Evolutionary conservation across 1,284 basidiomycete genomes (phyloP).

Genomic region (Sanghuangporus baumii): DNA sequence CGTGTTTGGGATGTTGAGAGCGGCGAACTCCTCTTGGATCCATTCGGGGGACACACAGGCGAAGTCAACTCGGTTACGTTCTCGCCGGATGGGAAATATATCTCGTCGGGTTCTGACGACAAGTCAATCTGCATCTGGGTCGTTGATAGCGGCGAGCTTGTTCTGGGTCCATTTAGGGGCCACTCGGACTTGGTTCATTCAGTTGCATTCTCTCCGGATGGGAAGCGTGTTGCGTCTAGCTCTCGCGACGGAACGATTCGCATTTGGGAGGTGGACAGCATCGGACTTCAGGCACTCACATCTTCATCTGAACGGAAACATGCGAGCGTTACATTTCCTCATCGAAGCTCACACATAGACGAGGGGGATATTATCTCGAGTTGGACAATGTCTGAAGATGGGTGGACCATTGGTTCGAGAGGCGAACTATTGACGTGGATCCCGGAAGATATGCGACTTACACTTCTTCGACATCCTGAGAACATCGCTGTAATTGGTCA

Average conservation of each 20-base stretch:
- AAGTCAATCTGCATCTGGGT: background rate
- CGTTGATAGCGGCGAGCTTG: background rate
- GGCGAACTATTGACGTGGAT: background rate
- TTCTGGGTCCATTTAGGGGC: background rate
- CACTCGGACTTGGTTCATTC: background rate
- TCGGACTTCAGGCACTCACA: no score
- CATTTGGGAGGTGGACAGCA: background rate
- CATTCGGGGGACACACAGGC: background rate
- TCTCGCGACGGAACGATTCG: background rate
- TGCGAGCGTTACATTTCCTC: no score
- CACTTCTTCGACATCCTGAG: background rate
- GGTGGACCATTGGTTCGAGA: background rate
- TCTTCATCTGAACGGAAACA: no score
- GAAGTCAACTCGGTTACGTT: background rate
- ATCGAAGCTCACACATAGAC: background rate
- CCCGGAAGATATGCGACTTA: background rate
- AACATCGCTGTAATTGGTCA: background rate
- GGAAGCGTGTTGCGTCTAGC: background rate
- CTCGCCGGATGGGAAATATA: slow-evolving; percentile 1
- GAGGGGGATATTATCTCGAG: no score
- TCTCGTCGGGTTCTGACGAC: background rate
- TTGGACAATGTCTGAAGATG: no score
- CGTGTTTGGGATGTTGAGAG: background rate
- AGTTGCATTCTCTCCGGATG: background rate
- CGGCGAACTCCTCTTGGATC: background rate